Conservation (phyloP, 2,329 filamentous ascomycete species). For the Uncinocarpus reesii region DNA sequence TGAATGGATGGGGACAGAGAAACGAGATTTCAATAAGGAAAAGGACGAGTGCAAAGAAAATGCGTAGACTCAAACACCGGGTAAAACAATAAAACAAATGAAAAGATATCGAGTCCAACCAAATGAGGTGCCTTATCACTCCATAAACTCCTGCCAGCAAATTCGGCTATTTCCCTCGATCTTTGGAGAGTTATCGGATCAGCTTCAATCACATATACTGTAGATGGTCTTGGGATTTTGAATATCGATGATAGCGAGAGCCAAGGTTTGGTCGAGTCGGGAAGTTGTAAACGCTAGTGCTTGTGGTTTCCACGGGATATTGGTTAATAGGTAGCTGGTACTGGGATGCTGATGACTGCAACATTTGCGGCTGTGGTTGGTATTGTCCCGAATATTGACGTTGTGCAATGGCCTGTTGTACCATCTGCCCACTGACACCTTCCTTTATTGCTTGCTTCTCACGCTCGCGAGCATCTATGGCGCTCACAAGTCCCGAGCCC, state of each 20-base stretch:
- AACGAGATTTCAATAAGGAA: not conserved
- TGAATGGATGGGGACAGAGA: not conserved
- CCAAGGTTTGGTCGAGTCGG: not conserved
- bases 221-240: slow-evolving; percentile 10
- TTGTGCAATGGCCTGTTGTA: slow-evolving; percentile 62
- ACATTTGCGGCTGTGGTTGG: slow-evolving; percentile 27
- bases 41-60: too few relatives aligned
- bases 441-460: slow-evolving; percentile 63
- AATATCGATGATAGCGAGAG: slow-evolving; percentile 11
- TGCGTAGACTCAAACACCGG: too few relatives aligned
- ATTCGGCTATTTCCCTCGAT: not conserved
- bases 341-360: slow-evolving; percentile 14
- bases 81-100: not conserved
- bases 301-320: not conserved
- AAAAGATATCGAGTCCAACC: too few relatives aligned
- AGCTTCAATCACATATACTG: slow-evolving; percentile 3
- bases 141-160: slow-evolving; percentile 1
- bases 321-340: slow-evolving; percentile 15
- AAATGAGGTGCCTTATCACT: too few relatives aligned
- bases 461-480: slow-evolving; percentile 68
- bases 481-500: slow-evolving; percentile 59
- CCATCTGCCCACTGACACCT: slow-evolving; percentile 57
- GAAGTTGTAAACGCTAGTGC: slow-evolving; percentile 6
- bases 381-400: slow-evolving; percentile 48
- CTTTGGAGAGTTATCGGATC: not conserved